phyloP scores from a whole-genome alignment of 228 moss, liverwort and hornwort genomes.

The Sphagnum fallax region DNA sequence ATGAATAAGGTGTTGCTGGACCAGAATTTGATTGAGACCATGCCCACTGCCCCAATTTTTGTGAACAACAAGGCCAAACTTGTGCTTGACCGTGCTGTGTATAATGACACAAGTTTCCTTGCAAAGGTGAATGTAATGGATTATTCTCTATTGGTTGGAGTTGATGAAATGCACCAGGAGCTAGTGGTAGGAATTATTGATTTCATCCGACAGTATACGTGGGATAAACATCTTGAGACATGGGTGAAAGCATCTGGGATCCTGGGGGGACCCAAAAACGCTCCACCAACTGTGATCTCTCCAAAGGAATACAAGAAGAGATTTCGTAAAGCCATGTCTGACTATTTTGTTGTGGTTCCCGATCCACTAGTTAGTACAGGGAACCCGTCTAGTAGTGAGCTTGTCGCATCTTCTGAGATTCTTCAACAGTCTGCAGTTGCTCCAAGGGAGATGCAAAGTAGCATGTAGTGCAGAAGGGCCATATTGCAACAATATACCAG shows the following conservation, averaged over 20 bases:
- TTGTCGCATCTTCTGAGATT: constrained; percentile 14
- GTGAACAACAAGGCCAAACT: constrained; percentile 76
- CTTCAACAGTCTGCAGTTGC: constrained; percentile 8
- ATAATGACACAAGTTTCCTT: constrained; percentile 87
- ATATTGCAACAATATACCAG: too few relatives aligned
- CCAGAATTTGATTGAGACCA: constrained; percentile 70
- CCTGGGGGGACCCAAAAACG: constrained; percentile 84
- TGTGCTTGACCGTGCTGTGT: constrained; percentile 78
- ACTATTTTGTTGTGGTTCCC: constrained; percentile 91
- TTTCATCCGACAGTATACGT: constrained; percentile 94
- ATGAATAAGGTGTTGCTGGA: constrained; percentile 65
- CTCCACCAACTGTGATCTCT: constrained; percentile 91
- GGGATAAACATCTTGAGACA: constrained; percentile 99
- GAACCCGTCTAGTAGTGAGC: constrained; percentile 12
- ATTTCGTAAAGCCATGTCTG: constrained; percentile 81
- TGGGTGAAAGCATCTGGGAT: constrained; percentile 97
- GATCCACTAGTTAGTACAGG: constrained; percentile 39
- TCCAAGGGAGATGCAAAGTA: constrained; percentile 13
- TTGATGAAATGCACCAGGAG: constrained; percentile 73
- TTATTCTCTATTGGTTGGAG: constrained; percentile 89
- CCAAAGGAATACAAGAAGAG: constrained; percentile 96
- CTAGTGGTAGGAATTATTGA: constrained; percentile 94
- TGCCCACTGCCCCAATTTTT: constrained; percentile 85
- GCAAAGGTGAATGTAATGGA: constrained; percentile 94
- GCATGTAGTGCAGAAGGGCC: constrained; percentile 17